A percentile compares a stretch with the other conserved stretches of the same genome.
Conservation (phyloP, 2,329 filamentous ascomycete genomes). For the Microthyrium microscopicum region DNA sequence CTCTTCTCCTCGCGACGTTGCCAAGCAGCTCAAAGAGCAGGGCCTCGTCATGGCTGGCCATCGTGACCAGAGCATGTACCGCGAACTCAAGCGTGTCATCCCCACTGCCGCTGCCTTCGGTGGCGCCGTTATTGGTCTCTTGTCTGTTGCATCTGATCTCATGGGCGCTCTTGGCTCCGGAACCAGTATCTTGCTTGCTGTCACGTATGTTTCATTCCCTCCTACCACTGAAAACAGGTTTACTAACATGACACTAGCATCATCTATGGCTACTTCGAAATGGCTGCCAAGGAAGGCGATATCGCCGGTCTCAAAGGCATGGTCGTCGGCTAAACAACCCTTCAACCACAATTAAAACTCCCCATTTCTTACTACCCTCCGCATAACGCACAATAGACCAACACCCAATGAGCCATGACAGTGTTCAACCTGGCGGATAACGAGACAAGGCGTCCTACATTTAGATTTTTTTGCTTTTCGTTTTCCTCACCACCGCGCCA, state of each 20-base stretch:
- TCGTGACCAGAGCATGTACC: conserved; percentile 99
- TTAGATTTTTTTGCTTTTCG: neutral
- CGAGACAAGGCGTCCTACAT: neutral
- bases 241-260: conserved; percentile 43
- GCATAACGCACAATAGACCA: neutral
- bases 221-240: neutral
- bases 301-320: conserved; percentile 60
- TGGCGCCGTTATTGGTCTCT: conserved; percentile 94
- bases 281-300: conserved; percentile 96
- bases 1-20: conserved; percentile 91
- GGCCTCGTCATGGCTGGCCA: conserved; percentile 98
- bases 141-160: conserved; percentile 89
- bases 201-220: conserved; percentile 57
- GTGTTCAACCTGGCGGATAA: neutral
- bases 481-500: too few species aligned
- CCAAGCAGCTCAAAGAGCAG: conserved; percentile 99
- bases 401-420: neutral
- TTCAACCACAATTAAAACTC: too few species aligned
- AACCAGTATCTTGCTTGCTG: conserved; percentile 93
- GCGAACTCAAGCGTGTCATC: conserved; percentile 98
- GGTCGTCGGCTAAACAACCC: conserved; percentile 34
- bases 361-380: neutral
- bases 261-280: conserved; percentile 99
- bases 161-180: conserved; percentile 90
- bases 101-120: conserved; percentile 96